Percentiles rank a stretch among this genome's conserved stretches.
Conservation (phyloP, 352 stramenopile species). For the Phytophthora melonis region DNA sequence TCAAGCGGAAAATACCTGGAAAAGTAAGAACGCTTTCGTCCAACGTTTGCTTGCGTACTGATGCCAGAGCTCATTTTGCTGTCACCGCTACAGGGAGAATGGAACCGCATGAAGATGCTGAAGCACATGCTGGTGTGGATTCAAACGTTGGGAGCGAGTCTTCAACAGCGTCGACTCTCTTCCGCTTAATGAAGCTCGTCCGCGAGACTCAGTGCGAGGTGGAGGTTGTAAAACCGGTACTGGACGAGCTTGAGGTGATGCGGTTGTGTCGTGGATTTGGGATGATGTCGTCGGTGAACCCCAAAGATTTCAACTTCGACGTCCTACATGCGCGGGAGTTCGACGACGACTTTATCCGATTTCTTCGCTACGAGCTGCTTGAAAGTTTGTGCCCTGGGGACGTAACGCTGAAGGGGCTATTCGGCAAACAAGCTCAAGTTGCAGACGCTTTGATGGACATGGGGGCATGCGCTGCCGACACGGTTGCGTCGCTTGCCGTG, state of each 20-base stretch:
- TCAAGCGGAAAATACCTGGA: neutral
- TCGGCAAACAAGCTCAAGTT: conserved; percentile 70
- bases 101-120: conserved; percentile 2
- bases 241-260: conserved; percentile 77
- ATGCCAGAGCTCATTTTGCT: neutral
- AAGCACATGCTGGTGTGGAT: neutral
- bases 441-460: conserved; percentile 45
- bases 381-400: conserved; percentile 6
- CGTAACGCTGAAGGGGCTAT: conserved; percentile 52
- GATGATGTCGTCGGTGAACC: conserved; percentile 55
- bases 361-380: conserved; percentile 61
- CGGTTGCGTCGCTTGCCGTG: conserved; percentile 33
- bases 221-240: conserved; percentile 77
- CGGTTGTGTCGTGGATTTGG: conserved; percentile 67
- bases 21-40: neutral
- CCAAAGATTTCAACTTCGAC: conserved; percentile 60
- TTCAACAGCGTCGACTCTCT: conserved; percentile 23
- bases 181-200: conserved; percentile 60
- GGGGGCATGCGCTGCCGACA: conserved; percentile 45
- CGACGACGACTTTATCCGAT: conserved; percentile 73
- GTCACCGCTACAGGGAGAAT: conserved; percentile 1
- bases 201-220: conserved; percentile 66
- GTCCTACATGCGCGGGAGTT: conserved; percentile 59
- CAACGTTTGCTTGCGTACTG: no score
- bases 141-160: conserved; percentile 10